A percentile compares a stretch with the other conserved stretches of the same genome.
Evolutionary conservation across 2,329 filamentous ascomycete genomes (phyloP).

Genomic region (Huntiella bhutanensis): DNA sequence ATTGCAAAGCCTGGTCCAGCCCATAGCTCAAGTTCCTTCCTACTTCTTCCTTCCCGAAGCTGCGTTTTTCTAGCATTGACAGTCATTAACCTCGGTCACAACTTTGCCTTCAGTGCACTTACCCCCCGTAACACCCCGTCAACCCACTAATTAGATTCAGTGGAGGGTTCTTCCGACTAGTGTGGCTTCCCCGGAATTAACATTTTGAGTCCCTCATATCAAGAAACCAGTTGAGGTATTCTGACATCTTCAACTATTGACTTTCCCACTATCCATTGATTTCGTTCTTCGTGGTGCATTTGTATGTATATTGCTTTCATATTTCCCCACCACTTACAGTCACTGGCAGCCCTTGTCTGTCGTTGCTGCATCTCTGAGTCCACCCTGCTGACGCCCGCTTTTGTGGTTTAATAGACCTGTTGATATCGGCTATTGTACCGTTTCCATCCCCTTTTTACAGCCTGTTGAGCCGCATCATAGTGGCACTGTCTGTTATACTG

Average conservation of each 20-base stretch:
- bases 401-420: too few relatives aligned
- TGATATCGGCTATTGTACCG: too few relatives aligned
- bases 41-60: constrained; percentile 8
- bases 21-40: constrained; percentile 3
- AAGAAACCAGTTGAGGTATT: background rate
- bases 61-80: constrained; percentile 3
- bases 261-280: too few relatives aligned
- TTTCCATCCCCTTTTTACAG: too few relatives aligned
- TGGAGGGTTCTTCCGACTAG: background rate
- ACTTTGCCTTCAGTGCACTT: background rate
- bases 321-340: too few relatives aligned
- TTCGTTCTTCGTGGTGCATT: too few relatives aligned
- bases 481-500: background rate
- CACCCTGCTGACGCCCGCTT: too few relatives aligned
- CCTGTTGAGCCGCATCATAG: too few relatives aligned
- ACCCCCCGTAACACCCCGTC: background rate
- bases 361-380: too few relatives aligned
- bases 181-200: background rate
- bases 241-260: background rate
- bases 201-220: background rate
- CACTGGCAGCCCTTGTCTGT: too few relatives aligned
- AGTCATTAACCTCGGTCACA: constrained; percentile 2
- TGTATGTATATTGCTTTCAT: too few relatives aligned
- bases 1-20: constrained; percentile 8
- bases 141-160: background rate